Conservation (phyloP, 1,284 basidiomycete species). For the Cutaneotrichosporon cyanovorans region DNA sequence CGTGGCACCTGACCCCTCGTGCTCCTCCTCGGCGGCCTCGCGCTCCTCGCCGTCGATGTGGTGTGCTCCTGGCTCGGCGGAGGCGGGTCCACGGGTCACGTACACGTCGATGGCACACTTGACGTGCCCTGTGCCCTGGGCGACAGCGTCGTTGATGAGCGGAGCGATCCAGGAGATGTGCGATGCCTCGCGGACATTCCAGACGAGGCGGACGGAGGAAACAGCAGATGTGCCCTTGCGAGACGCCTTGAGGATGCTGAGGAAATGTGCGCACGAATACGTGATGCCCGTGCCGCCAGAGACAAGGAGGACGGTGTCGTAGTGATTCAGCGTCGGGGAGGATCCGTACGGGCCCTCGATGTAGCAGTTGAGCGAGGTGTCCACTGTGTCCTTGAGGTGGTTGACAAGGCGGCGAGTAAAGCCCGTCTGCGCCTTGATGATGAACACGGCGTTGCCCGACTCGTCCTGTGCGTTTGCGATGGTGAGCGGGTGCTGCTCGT, state of each 20-base stretch:
- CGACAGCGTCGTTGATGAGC: slow-evolving; percentile 12
- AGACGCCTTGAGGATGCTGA: slow-evolving; percentile 24
- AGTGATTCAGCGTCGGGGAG: slow-evolving; percentile 15
- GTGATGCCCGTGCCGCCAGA: slow-evolving; percentile 41
- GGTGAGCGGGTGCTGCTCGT: slow-evolving; percentile 43
- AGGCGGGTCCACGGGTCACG: slow-evolving; percentile 12
- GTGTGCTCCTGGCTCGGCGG: slow-evolving; percentile 5
- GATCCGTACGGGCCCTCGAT: slow-evolving; percentile 42
- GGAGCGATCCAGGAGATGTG: slow-evolving; percentile 14
- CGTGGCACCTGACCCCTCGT: slow-evolving; percentile 1
- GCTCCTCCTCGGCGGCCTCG: background rate
- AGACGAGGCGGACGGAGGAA: slow-evolving; percentile 28
- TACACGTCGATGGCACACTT: slow-evolving; percentile 16
- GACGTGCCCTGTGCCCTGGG: slow-evolving; percentile 4
- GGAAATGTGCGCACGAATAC: slow-evolving; percentile 28
- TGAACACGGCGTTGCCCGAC: slow-evolving; percentile 8
- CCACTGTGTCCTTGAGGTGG: slow-evolving; percentile 15
- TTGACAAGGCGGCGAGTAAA: slow-evolving; percentile 27
- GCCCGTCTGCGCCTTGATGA: slow-evolving; percentile 22
- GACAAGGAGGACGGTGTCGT: slow-evolving; percentile 33
- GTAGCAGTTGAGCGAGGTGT: slow-evolving; percentile 19
- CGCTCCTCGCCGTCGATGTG: background rate
- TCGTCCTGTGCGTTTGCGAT: slow-evolving; percentile 24
- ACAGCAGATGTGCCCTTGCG: slow-evolving; percentile 21
- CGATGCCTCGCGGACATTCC: slow-evolving; percentile 22